Evolutionary conservation across 768 basidiomycete genomes (phyloP).

Genomic region (Gelatoporia subvermispora): DNA sequence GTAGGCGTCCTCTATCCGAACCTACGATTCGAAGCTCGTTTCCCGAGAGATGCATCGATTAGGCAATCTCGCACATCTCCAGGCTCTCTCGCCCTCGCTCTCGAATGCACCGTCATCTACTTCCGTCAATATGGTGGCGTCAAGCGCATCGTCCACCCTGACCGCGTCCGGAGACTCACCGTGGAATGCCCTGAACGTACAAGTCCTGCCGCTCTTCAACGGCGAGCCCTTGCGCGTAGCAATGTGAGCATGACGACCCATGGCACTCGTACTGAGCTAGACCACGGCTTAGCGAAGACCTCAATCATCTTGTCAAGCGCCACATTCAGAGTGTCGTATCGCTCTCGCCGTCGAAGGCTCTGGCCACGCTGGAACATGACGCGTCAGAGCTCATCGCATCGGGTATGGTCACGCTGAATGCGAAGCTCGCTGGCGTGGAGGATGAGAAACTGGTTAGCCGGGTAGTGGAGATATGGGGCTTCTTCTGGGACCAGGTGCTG

Average conservation of each 20-base stretch:
- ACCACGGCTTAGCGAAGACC: slow-evolving; percentile 60
- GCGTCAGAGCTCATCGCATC: slow-evolving; percentile 77
- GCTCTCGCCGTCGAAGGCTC: slow-evolving; percentile 66
- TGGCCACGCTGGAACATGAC: slow-evolving; percentile 71
- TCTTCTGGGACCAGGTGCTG: slow-evolving; percentile 89
- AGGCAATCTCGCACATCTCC: slow-evolving; percentile 53
- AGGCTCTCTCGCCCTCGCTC: slow-evolving; percentile 49
- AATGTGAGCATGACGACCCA: slow-evolving; percentile 46
- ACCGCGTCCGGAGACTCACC: slow-evolving; percentile 55
- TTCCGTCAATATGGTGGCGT: slow-evolving; percentile 24
- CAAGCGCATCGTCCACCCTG: slow-evolving; percentile 9
- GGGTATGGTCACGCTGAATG: slow-evolving; percentile 90
- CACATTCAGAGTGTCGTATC: slow-evolving; percentile 76
- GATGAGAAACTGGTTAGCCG: slow-evolving; percentile 74
- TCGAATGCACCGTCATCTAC: slow-evolving; percentile 45
- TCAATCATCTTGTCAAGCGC: slow-evolving; percentile 75
- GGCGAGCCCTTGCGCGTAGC: slow-evolving; percentile 81
- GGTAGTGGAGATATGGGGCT: slow-evolving; percentile 85
- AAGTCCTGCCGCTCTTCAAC: slow-evolving; percentile 88
- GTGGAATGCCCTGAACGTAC: slow-evolving; percentile 80
- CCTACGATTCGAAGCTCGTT: slow-evolving; percentile 77
- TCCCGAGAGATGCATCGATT: slow-evolving; percentile 84
- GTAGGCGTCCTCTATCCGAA: slow-evolving; percentile 35
- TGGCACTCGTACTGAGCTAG: background rate
- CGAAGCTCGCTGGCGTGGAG: slow-evolving; percentile 71